phyloP scores from a whole-genome alignment of 2,329 filamentous ascomycete genomes.

The Aspergillus latus region DNA sequence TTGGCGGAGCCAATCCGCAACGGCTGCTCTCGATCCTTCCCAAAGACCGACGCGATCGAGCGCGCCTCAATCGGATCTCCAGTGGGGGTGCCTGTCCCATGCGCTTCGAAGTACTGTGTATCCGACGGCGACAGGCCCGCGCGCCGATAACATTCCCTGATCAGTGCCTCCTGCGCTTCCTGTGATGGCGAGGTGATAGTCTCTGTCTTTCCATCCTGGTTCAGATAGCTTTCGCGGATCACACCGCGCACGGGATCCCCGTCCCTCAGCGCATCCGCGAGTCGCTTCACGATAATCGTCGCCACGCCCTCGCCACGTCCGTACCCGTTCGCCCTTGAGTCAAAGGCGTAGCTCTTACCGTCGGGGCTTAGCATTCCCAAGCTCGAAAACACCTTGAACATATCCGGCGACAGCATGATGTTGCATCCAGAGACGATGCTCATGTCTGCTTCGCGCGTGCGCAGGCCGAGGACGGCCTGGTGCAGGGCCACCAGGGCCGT shows the following conservation, averaged over 20 bases:
- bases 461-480: slow-evolving; percentile 24
- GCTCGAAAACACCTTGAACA: slow-evolving; percentile 36
- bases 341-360: slow-evolving; percentile 23
- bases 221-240: slow-evolving; percentile 31
- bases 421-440: slow-evolving; percentile 36
- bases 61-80: slow-evolving; percentile 12
- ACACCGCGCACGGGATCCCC: slow-evolving; percentile 5
- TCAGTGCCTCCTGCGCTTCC: slow-evolving; percentile 42
- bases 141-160: slow-evolving; percentile 38
- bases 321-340: slow-evolving; percentile 1
- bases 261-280: slow-evolving; percentile 3
- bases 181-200: slow-evolving; percentile 39
- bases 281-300: slow-evolving; percentile 1
- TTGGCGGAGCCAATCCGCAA: slow-evolving; percentile 17
- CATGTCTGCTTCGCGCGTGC: slow-evolving; percentile 8
- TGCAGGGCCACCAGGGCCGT: slow-evolving; percentile 26
- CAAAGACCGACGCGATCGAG: slow-evolving; percentile 6
- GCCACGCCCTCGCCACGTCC: slow-evolving; percentile 9
- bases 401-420: slow-evolving; percentile 37
- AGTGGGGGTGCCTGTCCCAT: slow-evolving; percentile 41
- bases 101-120: slow-evolving; percentile 47
- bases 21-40: background rate
- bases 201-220: slow-evolving; percentile 37
- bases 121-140: slow-evolving; percentile 42
- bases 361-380: slow-evolving; percentile 42